A percentile compares a stretch with the other conserved stretches of the same genome.
Conservation (phyloP, 139 green algal genomes). For the Chlorella sp. region DNA sequence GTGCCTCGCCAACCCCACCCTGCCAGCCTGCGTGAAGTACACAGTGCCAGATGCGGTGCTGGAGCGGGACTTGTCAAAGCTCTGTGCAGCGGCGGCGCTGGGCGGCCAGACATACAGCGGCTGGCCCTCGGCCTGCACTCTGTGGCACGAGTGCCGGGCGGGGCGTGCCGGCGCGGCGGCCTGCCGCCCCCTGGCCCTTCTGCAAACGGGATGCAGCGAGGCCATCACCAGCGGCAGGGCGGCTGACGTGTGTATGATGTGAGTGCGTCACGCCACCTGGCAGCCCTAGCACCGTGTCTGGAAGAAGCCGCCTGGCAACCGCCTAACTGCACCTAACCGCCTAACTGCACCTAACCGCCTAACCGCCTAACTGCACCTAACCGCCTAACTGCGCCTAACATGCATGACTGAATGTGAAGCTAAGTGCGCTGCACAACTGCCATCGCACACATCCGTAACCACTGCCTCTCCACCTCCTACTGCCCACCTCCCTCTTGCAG, state of each 20-base stretch:
- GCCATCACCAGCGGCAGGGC: not conserved
- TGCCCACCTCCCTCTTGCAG: not conserved
- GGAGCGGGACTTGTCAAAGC: not conserved
- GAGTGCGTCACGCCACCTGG: not conserved
- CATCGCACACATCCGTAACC: too few species aligned
- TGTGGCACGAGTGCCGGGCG: slow-evolving; percentile 38
- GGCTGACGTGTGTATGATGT: not conserved
- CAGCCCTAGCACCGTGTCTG: too few species aligned
- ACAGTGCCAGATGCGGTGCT: not conserved
- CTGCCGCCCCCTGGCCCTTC: slow-evolving; percentile 18
- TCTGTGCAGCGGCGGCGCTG: not conserved
- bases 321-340: too few species aligned
- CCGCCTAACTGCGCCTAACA: too few species aligned
- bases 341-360: too few species aligned
- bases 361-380: too few species aligned
- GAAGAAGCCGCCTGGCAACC: too few species aligned
- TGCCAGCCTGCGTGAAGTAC: not conserved
- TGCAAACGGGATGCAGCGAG: slow-evolving; percentile 35
- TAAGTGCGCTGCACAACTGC: too few species aligned
- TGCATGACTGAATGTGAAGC: too few species aligned
- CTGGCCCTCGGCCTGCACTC: slow-evolving; percentile 36
- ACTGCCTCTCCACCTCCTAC: not conserved
- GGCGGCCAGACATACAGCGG: not conserved
- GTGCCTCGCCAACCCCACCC: slow-evolving; percentile 10
- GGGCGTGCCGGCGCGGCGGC: not conserved